Evolutionary conservation across 164 flowering plant genomes (phyloP).

Genomic region (Vitis riparia): DNA sequence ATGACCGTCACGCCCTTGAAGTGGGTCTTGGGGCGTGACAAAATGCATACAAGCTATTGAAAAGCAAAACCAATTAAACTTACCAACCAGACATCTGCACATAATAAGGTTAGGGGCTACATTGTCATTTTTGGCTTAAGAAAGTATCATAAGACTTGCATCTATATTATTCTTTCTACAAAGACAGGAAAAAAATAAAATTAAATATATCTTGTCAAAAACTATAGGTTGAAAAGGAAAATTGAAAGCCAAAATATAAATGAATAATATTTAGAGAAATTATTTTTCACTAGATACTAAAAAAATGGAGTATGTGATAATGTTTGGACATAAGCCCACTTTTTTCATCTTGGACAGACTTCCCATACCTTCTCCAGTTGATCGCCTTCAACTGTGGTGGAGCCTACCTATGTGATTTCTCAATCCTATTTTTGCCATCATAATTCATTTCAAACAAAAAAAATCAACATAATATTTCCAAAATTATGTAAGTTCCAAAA

Average conservation of each 20-base stretch:
- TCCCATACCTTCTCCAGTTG: conserved; percentile 69
- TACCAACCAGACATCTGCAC: conserved; percentile 70
- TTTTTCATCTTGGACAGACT: conserved; percentile 64
- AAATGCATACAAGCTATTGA: too few relatives aligned
- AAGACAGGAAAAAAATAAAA: conserved; percentile 1
- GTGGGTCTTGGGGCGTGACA: too few relatives aligned
- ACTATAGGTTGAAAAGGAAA: conserved; percentile 1
- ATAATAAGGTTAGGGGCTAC: conserved; percentile 55
- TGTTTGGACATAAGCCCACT: conserved; percentile 53
- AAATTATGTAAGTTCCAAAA: not conserved
- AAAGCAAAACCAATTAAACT: conserved; percentile 13
- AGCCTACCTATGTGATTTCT: conserved; percentile 1
- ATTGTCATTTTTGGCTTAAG: conserved; percentile 73
- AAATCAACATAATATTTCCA: not conserved
- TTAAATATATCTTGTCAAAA: not conserved
- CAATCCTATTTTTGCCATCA: not conserved
- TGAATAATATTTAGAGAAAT: conserved; percentile 11
- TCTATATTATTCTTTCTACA: conserved; percentile 74
- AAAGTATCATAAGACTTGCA: conserved; percentile 55
- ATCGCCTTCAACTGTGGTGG: conserved; percentile 70
- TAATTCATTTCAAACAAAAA: not conserved
- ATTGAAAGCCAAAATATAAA: not conserved
- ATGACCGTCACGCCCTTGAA: too few relatives aligned
- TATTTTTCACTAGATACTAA: conserved; percentile 83
- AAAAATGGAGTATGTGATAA: conserved; percentile 77